phyloP scores from a whole-genome alignment of 2,329 filamentous ascomycete species.

The Macrophomina pseudophaseolina region DNA sequence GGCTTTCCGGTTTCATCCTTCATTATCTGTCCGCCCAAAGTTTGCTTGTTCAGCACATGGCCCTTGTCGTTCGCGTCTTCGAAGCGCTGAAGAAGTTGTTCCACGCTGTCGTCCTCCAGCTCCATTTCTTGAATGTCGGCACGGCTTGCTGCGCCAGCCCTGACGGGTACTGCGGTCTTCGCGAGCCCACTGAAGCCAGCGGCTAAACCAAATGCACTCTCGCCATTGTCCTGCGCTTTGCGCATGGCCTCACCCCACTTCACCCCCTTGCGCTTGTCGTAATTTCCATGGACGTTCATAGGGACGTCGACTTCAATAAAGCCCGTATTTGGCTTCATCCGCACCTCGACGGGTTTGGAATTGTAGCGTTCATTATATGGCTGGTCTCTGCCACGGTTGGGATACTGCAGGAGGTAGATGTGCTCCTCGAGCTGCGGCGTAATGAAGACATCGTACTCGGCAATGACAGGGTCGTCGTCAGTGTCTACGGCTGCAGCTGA shows the following conservation, averaged over 20 bases:
- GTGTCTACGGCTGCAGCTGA: slow-evolving; percentile 28
- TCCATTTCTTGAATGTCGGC: slow-evolving; percentile 29
- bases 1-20: slow-evolving; percentile 72
- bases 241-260: slow-evolving; percentile 79
- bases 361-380: slow-evolving; percentile 63
- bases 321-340: slow-evolving; percentile 80
- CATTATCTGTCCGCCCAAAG: slow-evolving; percentile 80
- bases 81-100: slow-evolving; percentile 58
- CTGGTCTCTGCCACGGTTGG: slow-evolving; percentile 72
- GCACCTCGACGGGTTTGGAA: slow-evolving; percentile 71
- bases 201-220: slow-evolving; percentile 53
- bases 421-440: slow-evolving; percentile 69
- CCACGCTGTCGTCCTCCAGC: slow-evolving; percentile 70
- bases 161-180: slow-evolving; percentile 28
- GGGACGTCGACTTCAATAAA: slow-evolving; percentile 94
- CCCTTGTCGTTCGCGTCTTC: slow-evolving; percentile 70
- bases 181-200: slow-evolving; percentile 44
- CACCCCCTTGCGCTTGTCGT: slow-evolving; percentile 82
- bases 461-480: slow-evolving; percentile 54
- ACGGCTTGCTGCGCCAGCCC: slow-evolving; percentile 30
- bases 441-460: slow-evolving; percentile 81
- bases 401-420: slow-evolving; percentile 83
- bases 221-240: slow-evolving; percentile 53
- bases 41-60: slow-evolving; percentile 78
- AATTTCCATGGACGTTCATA: slow-evolving; percentile 71